Conservation (phyloP, 1,284 basidiomycete species). For the Trichosporon asahii region DNA sequence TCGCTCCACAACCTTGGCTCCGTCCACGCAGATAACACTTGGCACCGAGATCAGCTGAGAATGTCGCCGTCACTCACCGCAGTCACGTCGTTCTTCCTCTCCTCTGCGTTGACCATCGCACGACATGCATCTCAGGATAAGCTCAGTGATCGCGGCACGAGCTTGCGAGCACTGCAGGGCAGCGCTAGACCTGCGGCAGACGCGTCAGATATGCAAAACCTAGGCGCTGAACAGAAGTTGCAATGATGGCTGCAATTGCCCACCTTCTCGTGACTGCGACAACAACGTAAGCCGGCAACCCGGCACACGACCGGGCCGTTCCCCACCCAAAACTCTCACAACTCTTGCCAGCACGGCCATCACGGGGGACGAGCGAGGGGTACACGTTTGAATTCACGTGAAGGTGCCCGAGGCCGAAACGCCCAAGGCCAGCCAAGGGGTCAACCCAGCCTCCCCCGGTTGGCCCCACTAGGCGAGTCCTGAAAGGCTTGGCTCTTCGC, state of each 20-base stretch:
- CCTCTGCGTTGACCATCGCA: not conserved
- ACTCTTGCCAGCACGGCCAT: not conserved
- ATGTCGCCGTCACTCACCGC: not conserved
- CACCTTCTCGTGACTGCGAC: not conserved
- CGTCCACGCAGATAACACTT: not conserved
- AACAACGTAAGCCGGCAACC: not conserved
- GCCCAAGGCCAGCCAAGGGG: not conserved
- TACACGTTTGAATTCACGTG: slow-evolving; percentile 9
- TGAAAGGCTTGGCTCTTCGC: slow-evolving; percentile 5
- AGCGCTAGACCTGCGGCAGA: not conserved
- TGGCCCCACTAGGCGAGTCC: not conserved
- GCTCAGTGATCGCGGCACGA: not conserved
- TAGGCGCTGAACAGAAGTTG: not conserved
- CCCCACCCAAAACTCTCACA: not conserved
- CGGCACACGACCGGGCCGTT: not conserved
- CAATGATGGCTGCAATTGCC: not conserved
- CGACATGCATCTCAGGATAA: not conserved
- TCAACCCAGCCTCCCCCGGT: not conserved
- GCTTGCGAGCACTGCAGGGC: too few species aligned
- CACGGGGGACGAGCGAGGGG: slow-evolving; percentile 5
- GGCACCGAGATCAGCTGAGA: not conserved
- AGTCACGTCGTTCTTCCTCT: not conserved
- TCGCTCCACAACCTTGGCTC: not conserved
- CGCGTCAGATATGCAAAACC: not conserved
- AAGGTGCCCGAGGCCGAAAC: not conserved